These are phyloP conservation scores for Dentipellis sp. DNA, from an alignment of 768 basidiomycete genomes.

Conservation along the genomic window DNA sequence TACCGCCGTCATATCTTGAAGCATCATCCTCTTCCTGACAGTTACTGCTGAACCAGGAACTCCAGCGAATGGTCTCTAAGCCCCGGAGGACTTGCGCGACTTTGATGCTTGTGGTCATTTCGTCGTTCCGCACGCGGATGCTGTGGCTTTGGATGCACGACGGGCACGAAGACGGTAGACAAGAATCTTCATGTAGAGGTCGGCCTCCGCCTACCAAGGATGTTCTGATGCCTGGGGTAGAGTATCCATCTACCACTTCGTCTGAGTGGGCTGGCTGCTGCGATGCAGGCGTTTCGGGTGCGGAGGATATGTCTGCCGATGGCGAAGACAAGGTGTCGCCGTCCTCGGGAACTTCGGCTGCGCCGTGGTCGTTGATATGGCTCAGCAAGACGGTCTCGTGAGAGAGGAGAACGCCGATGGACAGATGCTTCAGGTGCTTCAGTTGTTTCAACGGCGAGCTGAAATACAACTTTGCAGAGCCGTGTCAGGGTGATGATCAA, in stretches of 20 bases:
- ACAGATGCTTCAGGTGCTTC: slow-evolving; percentile 36
- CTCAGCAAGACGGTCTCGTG: slow-evolving; percentile 37
- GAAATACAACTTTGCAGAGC: slow-evolving; percentile 29
- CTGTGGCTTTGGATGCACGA: slow-evolving; percentile 10
- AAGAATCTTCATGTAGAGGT: neutral
- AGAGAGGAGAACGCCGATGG: slow-evolving; percentile 58
- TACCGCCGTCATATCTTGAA: neutral
- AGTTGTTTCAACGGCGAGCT: slow-evolving; percentile 37
- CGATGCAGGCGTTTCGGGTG: slow-evolving; percentile 7
- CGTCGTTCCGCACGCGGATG: slow-evolving; percentile 8
- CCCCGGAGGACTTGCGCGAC: slow-evolving; percentile 11
- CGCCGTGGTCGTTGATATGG: slow-evolving; percentile 33
- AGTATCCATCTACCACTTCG: neutral
- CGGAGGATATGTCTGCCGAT: slow-evolving; percentile 6
- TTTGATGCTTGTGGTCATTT: slow-evolving; percentile 12
- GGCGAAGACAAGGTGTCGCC: slow-evolving; percentile 3
- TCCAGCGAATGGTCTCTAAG: slow-evolving; percentile 13
- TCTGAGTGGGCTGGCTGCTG: neutral
- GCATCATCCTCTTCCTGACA: neutral
- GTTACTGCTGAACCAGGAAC: slow-evolving; percentile 11
- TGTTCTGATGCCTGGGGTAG: neutral
- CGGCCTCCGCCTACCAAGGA: too few species aligned
- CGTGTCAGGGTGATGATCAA: neutral
- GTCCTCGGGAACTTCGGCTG: neutral
- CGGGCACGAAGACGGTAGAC: slow-evolving; percentile 13